Base-by-base conservation (phyloP, 257 asterid genomes). In the Asclepias syriaca region DNA sequence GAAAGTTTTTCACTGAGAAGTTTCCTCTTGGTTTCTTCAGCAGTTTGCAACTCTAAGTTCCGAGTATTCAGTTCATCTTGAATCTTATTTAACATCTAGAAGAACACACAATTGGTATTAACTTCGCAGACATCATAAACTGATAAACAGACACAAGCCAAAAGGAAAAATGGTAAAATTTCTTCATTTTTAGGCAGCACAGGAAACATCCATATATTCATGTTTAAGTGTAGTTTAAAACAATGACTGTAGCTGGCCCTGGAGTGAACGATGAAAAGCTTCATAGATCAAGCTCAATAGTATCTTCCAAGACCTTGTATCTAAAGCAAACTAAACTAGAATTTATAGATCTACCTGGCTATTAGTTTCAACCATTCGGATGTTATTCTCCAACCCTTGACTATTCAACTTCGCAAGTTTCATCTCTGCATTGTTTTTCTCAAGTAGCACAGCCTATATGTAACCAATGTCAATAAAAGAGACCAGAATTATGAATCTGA, bases 21-120 rank as follows among this genome's bases (percentile, higher is more conserved):
- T 80, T 81, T 88, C 84, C 90, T 85, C 77, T 86, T 92, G 60
- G 87, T 78, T 79, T 90, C 99, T 82, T 90, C 96, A 43, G 84
- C 83, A 16, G 78, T 75, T 70, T 77, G 98, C 88, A 90, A 82
- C 84, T 90, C 94, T n/a, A 86, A 72, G 69, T 69, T 82, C 55
- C 88, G 85, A 54, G 88, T 82, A 83, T 87, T 95, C 66, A 95
- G 77, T 68, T 95, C 97, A 66, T 90, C 96, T 84, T 87, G 98
- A 77, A 84, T 84, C 84, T 86, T 92, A 65, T 70, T 81, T 83
- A 95, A 77, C 70, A 88, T 91, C 99, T 95, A 73, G 53, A 50
- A 37, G 14, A 75, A 34, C 27, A 8, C 29, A 68, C 24, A 58
- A n/a, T 29, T 19, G 51, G 32, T 10, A 69, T 71, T 29, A 58